These are phyloP conservation scores for Leishmania gerbilli DNA, from an alignment of 208 protist genomes.

Conservation along the genomic window DNA sequence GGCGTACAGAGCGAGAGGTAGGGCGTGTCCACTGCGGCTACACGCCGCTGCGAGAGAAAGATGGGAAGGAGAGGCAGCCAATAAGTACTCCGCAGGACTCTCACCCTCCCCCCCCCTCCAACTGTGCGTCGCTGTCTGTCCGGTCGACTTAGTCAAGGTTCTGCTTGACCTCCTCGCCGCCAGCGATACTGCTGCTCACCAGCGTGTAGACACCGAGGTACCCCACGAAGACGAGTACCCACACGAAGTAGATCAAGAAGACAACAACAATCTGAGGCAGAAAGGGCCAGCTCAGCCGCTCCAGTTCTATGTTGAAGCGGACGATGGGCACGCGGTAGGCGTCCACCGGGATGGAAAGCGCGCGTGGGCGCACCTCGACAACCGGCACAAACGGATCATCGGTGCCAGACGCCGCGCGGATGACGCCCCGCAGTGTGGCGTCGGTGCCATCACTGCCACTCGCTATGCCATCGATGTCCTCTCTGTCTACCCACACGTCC, in stretches of 20 bases:
- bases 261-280: slow-evolving; percentile 27
- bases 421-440: not conserved
- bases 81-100: not conserved
- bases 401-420: not conserved
- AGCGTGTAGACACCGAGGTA: slow-evolving; percentile 24
- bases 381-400: slow-evolving; percentile 28
- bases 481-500: slow-evolving; percentile 24
- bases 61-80: too few species aligned
- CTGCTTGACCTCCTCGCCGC: not conserved
- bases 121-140: not conserved
- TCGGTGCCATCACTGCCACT: not conserved
- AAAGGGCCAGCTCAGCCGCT: slow-evolving; percentile 19
- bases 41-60: not conserved
- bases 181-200: slow-evolving; percentile 26
- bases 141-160: slow-evolving; percentile 1
- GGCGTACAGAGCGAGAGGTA: not conserved
- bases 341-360: slow-evolving; percentile 24
- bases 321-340: slow-evolving; percentile 28
- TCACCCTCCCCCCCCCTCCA: not conserved
- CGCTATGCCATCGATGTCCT: not conserved
- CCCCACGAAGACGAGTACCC: slow-evolving; percentile 27
- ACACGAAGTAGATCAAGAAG: slow-evolving; percentile 17
- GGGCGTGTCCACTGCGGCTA: not conserved
- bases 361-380: slow-evolving; percentile 30
- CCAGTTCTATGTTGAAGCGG: slow-evolving; percentile 37